Evolutionary conservation across 768 basidiomycete genomes (phyloP), one percentile per base, ranked within the genome.

Genomic region (Mycena galericulata): DNA sequence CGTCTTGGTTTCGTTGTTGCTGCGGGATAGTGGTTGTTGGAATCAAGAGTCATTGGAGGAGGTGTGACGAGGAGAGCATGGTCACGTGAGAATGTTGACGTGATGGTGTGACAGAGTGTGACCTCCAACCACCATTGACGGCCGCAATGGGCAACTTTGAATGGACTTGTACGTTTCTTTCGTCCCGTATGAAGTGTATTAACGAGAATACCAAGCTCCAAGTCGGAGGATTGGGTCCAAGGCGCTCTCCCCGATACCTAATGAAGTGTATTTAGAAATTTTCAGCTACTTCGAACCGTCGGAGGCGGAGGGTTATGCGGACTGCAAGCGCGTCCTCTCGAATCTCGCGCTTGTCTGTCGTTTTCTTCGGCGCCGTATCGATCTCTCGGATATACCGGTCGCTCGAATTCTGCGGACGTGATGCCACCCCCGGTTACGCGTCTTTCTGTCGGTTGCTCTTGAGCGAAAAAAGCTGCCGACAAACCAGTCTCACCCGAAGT

Each of bases 211-310:
- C 38, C 40, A 22, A 81, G 80, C 73, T 32, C 80, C 80, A 15
- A 73, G 68, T 36, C 72, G 80, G 30, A 71, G 61, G 4, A 50
- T 14, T 2, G 68, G 14, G 1, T 32, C 54, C 2, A 66, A 54
- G 26, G 12, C 9, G 9, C 68, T 81, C 14, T 69, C 78, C 1
- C 70, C 77, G 7, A 78, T 87, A 60, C 85, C 85, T 3, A 80
- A 79, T 65, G 86, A 87, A 65, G 76, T 87, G 22, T 86, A 85
- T 57, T 66, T 81, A 6, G 72, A 78, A 56, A 84, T 86, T n/a
- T 79, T 85, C 47, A 77, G 76, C n/a, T 73, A 74, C 36, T 45
- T 85, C 6, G 69, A 67, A 36, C 75, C 77, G 24, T 54, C 72
- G 0, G 60, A 72, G 20, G 56, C 71, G 0, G 67, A 62, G 36